These are phyloP conservation scores for Adenanthera pavonina DNA, from an alignment of 306 rosid species.

Conservation along the genomic window DNA sequence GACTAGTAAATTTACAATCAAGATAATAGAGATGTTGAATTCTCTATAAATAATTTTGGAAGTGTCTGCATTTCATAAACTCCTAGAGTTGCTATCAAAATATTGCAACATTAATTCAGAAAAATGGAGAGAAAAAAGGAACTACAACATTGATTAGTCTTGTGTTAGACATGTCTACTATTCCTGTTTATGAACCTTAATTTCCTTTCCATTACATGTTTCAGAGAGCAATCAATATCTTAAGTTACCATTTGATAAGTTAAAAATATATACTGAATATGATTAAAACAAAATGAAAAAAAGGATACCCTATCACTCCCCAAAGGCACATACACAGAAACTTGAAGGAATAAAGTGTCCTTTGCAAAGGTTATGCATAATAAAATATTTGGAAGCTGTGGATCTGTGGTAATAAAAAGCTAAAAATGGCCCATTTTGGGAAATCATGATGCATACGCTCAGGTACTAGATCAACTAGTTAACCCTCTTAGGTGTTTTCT, in stretches of 20 bases:
- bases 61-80: conserved; percentile 11
- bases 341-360: neutral
- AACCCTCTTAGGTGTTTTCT: neutral
- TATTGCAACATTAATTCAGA: neutral
- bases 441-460: neutral
- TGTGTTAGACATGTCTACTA: neutral
- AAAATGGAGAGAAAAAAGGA: neutral
- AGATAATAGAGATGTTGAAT: neutral
- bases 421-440: neutral
- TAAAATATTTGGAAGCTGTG: neutral
- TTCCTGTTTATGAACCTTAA: neutral
- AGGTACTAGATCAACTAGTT: neutral
- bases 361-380: neutral
- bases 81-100: neutral
- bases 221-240: conserved; percentile 14
- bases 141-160: neutral
- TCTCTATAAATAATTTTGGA: neutral
- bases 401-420: neutral
- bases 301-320: neutral
- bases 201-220: neutral
- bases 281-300: too few species aligned
- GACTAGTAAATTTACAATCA: neutral
- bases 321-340: neutral
- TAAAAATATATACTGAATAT: neutral
- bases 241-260: neutral